Evolutionary conservation across 805 yeast genomes (phyloP), one percentile per base, ranked within the genome.

Genomic region (Candida ficus): DNA sequence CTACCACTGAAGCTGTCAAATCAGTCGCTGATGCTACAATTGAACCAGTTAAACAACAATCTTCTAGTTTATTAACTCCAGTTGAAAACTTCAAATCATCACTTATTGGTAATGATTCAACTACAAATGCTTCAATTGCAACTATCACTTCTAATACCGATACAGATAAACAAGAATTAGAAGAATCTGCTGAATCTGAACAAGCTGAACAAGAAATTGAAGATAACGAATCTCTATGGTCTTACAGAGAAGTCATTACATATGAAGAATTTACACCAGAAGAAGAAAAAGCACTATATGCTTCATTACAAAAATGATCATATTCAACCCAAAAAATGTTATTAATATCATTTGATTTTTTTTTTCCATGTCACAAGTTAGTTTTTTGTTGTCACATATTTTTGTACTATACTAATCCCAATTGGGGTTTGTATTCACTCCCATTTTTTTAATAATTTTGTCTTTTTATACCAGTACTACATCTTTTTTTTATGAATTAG

Each of bases 181-280:
- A 19, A 11, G 17, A 29, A n/a, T 7, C 32, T 20, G 17, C 16
- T 5, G 38, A 7, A 10, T 27, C 32, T 9, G 48, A 30, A 20
- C 27, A 22, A 8, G 27, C 19, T n/a, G 28, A 27, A 12, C 14
- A 14, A 3, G 27, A 29, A 9, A 22, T 27, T 5, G 20, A 21
- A 23, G 39, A 30, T 23, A 25, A 25, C 12, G 40, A 35, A 16
- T 47, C 52, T 3, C 17, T 53, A 18, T 53, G 46, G 40, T 51
- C 57, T 2, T 43, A 44, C 38, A 49, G 57, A 37, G 57, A 49
- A 37, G 54, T 38, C 28, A 46, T 53, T 22, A 50, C 48, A 14
- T 38, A 40, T 25, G 55, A 50, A 38, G 45, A 45, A 27, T 48
- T 45, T 27, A 40, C 49, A 7, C 32, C 40, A 14, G 47, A 41